Percentiles rank a stretch among this genome's conserved stretches.
Conservation (phyloP, 345 rosid genomes). For the Hibiscus syriacus region DNA sequence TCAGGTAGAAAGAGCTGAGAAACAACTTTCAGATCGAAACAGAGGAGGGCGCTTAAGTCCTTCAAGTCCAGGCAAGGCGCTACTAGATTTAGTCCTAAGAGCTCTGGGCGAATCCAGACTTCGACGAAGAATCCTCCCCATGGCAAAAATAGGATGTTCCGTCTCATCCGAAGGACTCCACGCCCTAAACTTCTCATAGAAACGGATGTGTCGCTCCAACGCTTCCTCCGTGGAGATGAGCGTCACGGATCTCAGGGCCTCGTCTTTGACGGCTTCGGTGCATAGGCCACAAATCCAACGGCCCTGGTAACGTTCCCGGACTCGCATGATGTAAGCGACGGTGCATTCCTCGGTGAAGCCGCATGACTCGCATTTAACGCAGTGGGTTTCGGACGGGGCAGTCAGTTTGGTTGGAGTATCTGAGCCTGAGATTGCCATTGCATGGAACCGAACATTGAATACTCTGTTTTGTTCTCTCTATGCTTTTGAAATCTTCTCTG, state of each 20-base stretch:
- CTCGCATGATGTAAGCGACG: slow-evolving; percentile 37
- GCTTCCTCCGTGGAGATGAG: slow-evolving; percentile 55
- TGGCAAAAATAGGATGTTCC: slow-evolving; percentile 59
- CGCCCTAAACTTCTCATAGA: slow-evolving; percentile 33
- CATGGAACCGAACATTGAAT: slow-evolving; percentile 20
- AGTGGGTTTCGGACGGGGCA: slow-evolving; percentile 28
- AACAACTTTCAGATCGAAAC: slow-evolving; percentile 58
- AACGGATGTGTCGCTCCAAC: slow-evolving; percentile 34
- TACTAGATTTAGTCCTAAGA: slow-evolving; percentile 35
- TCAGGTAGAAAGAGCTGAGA: slow-evolving; percentile 48
- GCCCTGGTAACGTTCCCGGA: slow-evolving; percentile 50
- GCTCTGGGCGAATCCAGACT: slow-evolving; percentile 47
- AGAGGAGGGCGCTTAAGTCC: slow-evolving; percentile 23
- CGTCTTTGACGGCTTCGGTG: slow-evolving; percentile 54
- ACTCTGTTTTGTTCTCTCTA: neutral
- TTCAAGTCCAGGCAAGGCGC: slow-evolving; percentile 34
- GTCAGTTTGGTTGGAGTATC: slow-evolving; percentile 14
- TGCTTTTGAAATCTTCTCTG: neutral
- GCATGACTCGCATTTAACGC: slow-evolving; percentile 49
- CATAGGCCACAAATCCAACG: slow-evolving; percentile 65
- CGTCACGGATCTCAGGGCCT: slow-evolving; percentile 36
- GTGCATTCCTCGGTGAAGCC: slow-evolving; percentile 68
- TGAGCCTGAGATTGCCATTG: slow-evolving; percentile 30
- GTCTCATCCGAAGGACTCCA: slow-evolving; percentile 24
- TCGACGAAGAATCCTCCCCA: slow-evolving; percentile 50